Evolutionary conservation across 2,329 filamentous ascomycete genomes (phyloP), one percentile per base, ranked within the genome.

Genomic region (Hypoxylon sp.): DNA sequence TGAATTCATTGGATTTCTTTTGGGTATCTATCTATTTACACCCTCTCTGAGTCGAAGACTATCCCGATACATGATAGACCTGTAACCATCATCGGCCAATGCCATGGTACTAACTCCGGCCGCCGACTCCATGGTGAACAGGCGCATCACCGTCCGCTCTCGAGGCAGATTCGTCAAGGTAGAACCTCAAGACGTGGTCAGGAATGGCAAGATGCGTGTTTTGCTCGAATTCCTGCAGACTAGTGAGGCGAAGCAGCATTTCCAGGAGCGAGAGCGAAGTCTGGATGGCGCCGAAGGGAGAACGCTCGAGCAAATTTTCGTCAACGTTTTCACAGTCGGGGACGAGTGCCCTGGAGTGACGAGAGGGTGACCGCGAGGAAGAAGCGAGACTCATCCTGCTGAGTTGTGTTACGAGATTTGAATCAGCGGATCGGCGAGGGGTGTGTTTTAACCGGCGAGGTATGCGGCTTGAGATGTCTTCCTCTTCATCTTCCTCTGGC

Each of bases 181-280:
- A 98, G 82, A 97, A 97, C 57, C 91, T 94, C 44, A 97, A 84
- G 1, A 97, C 88, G 74, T 97, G 93, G 77, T 98, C 94, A 1
- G 92, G 92, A 68, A 97, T 96, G 5, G 93, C 88, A n/a, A 97
- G 86, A 75, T 97, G 94, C 0, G 93, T 94, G 44, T 89, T 87
- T 83, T 98, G 94, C 77, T 97, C 92, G 79, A 96, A 97, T 82
- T 97, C 94, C 77, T 97, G 94, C 13, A 97, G 87, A 22, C 94
- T 93, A 3, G 92, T 91, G 51, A 98, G 86, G 46, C 95, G 93
- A 51, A 97, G 88, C 33, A 97, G 84, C 84, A 95, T 96, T 79
- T 98, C 94, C 59, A 98, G 87, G 8, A 97, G 87, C 1, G 94
- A 97, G 70, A 86, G 81, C 71, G 84, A 91, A 72, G 81, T 86